Evolutionary conservation across 768 basidiomycete genomes (phyloP).

Genomic region (Amanita fuliginea): DNA sequence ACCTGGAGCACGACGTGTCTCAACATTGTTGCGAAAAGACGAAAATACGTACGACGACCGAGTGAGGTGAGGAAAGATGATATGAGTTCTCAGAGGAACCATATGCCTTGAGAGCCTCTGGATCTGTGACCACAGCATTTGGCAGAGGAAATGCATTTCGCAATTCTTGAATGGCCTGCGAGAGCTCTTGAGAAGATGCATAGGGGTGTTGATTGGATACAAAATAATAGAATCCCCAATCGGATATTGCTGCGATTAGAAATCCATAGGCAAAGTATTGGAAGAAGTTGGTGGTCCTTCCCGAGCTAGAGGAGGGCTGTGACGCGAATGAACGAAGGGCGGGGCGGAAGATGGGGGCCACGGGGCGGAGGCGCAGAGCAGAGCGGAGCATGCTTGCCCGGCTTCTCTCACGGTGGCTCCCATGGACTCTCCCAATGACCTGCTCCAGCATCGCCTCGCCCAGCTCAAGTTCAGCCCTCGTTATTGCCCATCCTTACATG

Average conservation of each 20-base stretch:
- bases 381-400: neutral
- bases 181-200: constrained; percentile 34
- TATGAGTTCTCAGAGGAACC: constrained; percentile 67
- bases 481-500: neutral
- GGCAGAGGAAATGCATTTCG: constrained; percentile 30
- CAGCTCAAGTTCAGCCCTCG: constrained; percentile 27
- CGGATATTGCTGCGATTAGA: constrained; percentile 20
- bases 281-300: constrained; percentile 20
- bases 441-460: constrained; percentile 33
- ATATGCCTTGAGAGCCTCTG: constrained; percentile 36
- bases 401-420: neutral
- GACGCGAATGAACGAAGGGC: constrained; percentile 2
- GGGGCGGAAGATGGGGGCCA: neutral
- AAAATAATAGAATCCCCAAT: constrained; percentile 17
- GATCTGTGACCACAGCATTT: constrained; percentile 39
- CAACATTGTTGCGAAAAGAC: neutral
- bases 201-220: constrained; percentile 18
- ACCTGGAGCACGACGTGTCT: constrained; percentile 22
- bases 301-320: constrained; percentile 24
- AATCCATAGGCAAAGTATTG: constrained; percentile 27
- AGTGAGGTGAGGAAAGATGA: constrained; percentile 46
- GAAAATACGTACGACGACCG: constrained; percentile 27
- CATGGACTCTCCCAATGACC: constrained; percentile 1
- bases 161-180: constrained; percentile 44
- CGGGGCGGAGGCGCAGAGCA: neutral